These are phyloP conservation scores for Colletotrichum agaves DNA, from an alignment of 2,329 filamentous ascomycete species.

Conservation along the genomic window DNA sequence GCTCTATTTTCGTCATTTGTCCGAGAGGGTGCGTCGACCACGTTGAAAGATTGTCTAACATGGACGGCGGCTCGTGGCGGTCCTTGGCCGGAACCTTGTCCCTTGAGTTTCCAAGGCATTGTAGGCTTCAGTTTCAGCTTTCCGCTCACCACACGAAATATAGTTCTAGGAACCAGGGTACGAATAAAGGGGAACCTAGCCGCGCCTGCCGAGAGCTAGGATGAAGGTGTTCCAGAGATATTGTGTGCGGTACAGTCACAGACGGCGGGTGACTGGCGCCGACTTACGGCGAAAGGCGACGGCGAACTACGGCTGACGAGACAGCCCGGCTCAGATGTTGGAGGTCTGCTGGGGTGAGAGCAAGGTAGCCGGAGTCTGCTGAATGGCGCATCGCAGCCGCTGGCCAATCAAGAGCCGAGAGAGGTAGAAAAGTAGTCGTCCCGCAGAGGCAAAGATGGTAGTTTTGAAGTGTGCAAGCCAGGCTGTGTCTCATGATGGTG, in stretches of 20 bases:
- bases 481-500: slow-evolving; percentile 29
- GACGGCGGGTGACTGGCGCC: not conserved
- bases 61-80: not conserved
- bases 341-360: not conserved
- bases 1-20: not conserved
- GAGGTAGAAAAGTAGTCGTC: not conserved
- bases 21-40: not conserved
- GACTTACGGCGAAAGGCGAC: not conserved
- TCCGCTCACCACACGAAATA: not conserved
- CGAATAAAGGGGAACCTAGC: not conserved
- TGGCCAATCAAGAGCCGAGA: not conserved
- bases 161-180: not conserved
- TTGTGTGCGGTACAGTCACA: not conserved
- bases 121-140: slow-evolving; percentile 11
- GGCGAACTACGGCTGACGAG: slow-evolving; percentile 3
- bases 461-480: not conserved
- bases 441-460: slow-evolving; percentile 1
- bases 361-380: not conserved
- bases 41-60: not conserved
- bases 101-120: not conserved
- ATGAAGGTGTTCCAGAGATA: not conserved
- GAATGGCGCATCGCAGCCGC: not conserved
- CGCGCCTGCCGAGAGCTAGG: slow-evolving; percentile 6
- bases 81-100: not conserved
- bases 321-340: not conserved